phyloP scores from a whole-genome alignment of 1,284 basidiomycete species.

The Cystobasidium sp. region DNA sequence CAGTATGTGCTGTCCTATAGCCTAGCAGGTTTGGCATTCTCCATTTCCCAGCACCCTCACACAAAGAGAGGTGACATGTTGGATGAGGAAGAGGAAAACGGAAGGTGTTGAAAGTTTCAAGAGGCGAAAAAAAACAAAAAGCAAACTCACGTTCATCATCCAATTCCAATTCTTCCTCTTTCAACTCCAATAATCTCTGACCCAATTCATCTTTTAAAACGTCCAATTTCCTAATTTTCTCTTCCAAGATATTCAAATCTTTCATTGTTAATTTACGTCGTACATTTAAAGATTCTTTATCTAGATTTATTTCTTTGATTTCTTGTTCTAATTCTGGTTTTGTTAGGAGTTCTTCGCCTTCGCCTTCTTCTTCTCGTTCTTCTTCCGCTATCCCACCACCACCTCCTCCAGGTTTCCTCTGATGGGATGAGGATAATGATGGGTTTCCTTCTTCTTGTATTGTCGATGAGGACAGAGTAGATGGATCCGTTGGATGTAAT shows the following conservation, averaged over 20 bases:
- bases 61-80: background rate
- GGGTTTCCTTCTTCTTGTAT: background rate
- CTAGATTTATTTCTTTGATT: slow-evolving; percentile 77
- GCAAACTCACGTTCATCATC: slow-evolving; percentile 80
- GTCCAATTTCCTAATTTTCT: slow-evolving; percentile 85
- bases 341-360: slow-evolving; percentile 24
- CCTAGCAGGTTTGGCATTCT: background rate
- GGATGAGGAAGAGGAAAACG: too few species aligned
- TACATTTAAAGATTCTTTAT: slow-evolving; percentile 87
- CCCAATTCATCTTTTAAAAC: slow-evolving; percentile 79
- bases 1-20: slow-evolving; percentile 34
- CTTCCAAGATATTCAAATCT: slow-evolving; percentile 83
- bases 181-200: slow-evolving; percentile 78
- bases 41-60: background rate
- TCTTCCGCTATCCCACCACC: background rate
- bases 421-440: too few species aligned
- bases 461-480: background rate
- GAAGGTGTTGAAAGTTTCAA: too few species aligned
- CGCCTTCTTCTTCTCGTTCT: slow-evolving; percentile 1
- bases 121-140: too few species aligned
- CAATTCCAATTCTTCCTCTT: slow-evolving; percentile 93
- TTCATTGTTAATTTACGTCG: slow-evolving; percentile 78
- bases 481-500: background rate
- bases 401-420: background rate
- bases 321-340: slow-evolving; percentile 71